A percentile compares a stretch with the other conserved stretches of the same genome.
phyloP scores from a whole-genome alignment of 2,329 filamentous ascomycete species.

The Fusarium sp. region DNA sequence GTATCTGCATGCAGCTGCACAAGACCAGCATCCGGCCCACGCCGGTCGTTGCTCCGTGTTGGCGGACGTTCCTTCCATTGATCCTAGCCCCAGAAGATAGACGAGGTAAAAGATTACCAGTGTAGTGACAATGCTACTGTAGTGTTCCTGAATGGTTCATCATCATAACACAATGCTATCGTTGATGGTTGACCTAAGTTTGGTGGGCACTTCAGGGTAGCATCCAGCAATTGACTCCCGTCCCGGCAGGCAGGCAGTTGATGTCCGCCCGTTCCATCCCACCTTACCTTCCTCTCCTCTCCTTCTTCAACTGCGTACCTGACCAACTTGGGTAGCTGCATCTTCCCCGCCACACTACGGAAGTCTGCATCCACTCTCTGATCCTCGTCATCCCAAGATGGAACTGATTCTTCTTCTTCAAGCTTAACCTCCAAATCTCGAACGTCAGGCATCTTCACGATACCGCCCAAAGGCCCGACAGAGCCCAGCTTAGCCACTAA shows the following conservation, averaged over 20 bases:
- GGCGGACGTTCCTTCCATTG: conserved; percentile 22
- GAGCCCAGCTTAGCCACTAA: conserved; percentile 9
- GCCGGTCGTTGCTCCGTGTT: conserved; percentile 34
- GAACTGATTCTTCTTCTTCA: conserved; percentile 16
- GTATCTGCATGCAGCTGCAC: conserved; percentile 41
- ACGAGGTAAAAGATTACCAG: background rate
- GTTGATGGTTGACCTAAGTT: background rate
- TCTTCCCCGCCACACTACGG: conserved; percentile 34
- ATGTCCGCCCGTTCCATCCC: background rate
- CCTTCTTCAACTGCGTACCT: conserved; percentile 8
- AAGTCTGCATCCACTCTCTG: conserved; percentile 29
- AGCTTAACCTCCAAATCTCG: conserved; percentile 21
- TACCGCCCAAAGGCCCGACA: conserved; percentile 17
- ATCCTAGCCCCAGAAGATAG: background rate
- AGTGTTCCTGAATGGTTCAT: background rate
- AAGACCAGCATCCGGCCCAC: conserved; percentile 44
- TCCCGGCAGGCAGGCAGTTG: background rate
- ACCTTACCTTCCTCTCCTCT: background rate
- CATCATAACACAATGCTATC: background rate
- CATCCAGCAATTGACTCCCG: background rate
- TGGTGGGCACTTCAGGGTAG: background rate
- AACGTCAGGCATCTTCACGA: conserved; percentile 30
- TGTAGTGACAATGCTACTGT: background rate
- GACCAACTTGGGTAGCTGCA: conserved; percentile 24
- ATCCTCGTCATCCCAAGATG: conserved; percentile 6